Evolutionary conservation across 2,329 filamentous ascomycete genomes (phyloP), one percentile per base, ranked within the genome.

Genomic region (Incumbomyces lentus): DNA sequence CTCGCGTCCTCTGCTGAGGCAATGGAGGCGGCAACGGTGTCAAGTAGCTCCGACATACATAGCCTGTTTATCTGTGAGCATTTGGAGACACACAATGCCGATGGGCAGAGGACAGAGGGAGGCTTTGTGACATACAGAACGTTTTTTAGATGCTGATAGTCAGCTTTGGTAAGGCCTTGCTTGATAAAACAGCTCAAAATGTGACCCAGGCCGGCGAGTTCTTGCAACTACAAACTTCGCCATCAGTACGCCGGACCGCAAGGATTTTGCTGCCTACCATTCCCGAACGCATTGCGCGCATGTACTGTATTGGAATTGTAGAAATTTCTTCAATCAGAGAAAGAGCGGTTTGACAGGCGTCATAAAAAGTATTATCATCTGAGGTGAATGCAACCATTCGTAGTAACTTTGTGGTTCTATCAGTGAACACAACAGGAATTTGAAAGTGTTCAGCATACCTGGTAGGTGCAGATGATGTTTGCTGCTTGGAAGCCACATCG

Each of bases 401-500:
- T 3, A 73, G 62, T 7, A 74, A 62, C 49, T 71, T 68, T 10
- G 71, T 50, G 22, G 22, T 26, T 4, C 22, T 26, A 8, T 26
- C 22, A 26, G 22, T 26, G 22, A 4, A 4, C 22, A 26, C 22
- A 8, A 26, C 4, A 26, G 22, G 22, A 26, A 26, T 8, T 26
- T 26, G 22, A 26, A 8, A 5, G 22, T 8, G 4, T 26, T 8
- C 4, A 26, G 22, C 22, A 26, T 26, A 26, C 22, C 22, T 26
- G 22, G 22, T 26, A 26, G 0, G 71, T 74, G 1, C 68, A 68
- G 41, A 67, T 64, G 14, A 74, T 72, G 51, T 73, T 73, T 19
- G 71, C 71, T 3, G 70, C 68, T 52, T 74, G 71, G 30, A 73
- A 74, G 1, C 68, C 66, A 49, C 65, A 68, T 3, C 68, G 58